Percentiles rank a stretch among this genome's conserved stretches.
phyloP scores from a whole-genome alignment of 306 rosid genomes.

The Cucurbita argyrosperma region DNA sequence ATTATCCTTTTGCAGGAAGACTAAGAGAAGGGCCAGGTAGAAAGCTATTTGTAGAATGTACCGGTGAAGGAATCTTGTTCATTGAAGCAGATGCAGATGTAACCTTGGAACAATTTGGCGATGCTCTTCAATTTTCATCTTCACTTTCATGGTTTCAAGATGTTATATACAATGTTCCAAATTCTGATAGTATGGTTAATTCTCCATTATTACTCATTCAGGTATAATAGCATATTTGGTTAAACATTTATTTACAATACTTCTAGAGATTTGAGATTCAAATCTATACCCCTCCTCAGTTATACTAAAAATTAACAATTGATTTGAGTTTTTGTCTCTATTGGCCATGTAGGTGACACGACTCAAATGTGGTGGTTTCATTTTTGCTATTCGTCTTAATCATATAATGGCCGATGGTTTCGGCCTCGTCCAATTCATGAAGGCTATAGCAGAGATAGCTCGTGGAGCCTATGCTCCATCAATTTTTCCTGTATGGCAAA shows the following conservation, averaged over 20 bases:
- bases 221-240: no score
- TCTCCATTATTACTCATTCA: constrained; percentile 4
- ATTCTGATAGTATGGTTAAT: neutral
- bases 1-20: neutral
- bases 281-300: no score
- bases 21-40: neutral
- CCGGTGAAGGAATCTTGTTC: constrained; percentile 12
- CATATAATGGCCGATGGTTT: constrained; percentile 10
- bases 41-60: constrained; percentile 15
- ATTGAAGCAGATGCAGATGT: constrained; percentile 3
- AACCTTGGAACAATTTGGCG: constrained; percentile 1
- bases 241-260: no score
- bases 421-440: constrained; percentile 4
- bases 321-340: no score
- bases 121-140: constrained; percentile 6
- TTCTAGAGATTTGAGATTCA: no score
- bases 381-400: constrained; percentile 11
- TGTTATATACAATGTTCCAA: constrained; percentile 6
- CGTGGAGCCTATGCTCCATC: constrained; percentile 2
- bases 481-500: constrained; percentile 14
- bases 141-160: constrained; percentile 2
- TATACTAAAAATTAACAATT: no score
- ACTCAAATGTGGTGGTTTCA: neutral
- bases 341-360: neutral
- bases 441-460: constrained; percentile 2